These are phyloP conservation scores for Xylaria sp. DNA, from an alignment of 2,329 filamentous ascomycete genomes.

Conservation along the genomic window DNA sequence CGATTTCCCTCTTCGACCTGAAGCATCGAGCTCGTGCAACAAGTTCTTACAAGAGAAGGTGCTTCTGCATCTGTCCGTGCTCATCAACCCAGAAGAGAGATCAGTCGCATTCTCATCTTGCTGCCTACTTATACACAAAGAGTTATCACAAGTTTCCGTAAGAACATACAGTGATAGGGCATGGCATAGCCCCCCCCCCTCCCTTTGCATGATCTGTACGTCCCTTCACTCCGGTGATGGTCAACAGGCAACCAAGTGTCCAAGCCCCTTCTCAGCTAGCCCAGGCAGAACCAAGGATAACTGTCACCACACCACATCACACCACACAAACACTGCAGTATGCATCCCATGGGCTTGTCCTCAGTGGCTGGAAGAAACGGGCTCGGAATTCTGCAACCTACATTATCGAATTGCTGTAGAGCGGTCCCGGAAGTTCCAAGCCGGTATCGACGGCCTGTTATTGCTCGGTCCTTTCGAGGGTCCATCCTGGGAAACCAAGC, in stretches of 20 bases:
- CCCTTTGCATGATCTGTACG: neutral
- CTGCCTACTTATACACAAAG: neutral
- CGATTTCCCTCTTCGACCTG: neutral
- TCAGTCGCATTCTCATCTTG: neutral
- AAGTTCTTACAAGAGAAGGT: neutral
- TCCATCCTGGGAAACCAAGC: neutral
- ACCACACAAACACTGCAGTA: neutral
- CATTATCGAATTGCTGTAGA: neutral
- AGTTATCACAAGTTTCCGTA: neutral
- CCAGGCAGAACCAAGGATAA: neutral
- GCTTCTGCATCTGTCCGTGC: neutral
- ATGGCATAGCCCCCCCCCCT: neutral
- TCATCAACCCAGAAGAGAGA: neutral
- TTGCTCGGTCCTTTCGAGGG: neutral
- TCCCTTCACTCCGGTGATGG: neutral
- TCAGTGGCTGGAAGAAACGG: neutral
- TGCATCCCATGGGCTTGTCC: neutral
- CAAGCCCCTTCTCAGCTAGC: neutral
- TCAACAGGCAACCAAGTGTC: neutral
- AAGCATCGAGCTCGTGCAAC: neutral
- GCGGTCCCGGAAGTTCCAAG: neutral
- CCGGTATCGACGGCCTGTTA: neutral
- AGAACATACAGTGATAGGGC: neutral
- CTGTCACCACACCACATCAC: neutral
- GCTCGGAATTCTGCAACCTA: neutral